Evolutionary conservation across 129 eudicot species (phyloP).

Genomic region (Cynara cardunculus): DNA sequence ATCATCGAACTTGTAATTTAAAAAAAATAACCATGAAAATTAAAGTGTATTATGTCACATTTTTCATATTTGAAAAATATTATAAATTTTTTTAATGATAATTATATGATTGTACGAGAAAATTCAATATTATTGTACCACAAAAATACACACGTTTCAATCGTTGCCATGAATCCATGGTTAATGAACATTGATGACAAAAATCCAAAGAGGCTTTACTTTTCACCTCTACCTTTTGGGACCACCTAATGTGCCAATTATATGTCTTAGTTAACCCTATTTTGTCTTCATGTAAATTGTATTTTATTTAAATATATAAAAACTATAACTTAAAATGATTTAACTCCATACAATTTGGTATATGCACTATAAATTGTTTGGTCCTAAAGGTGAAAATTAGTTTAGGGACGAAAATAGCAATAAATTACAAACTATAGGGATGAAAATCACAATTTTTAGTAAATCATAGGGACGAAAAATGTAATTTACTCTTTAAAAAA

Average conservation of each 20-base stretch:
- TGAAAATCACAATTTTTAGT: too few species aligned
- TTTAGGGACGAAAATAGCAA: too few species aligned
- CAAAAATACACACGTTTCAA: background rate
- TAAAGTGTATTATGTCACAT: background rate
- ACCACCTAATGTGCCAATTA: constrained; percentile 6
- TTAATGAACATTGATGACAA: background rate
- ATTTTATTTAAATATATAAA: too few species aligned
- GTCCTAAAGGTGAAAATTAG: too few species aligned
- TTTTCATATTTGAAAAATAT: background rate
- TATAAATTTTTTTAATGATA: background rate
- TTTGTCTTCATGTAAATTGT: background rate
- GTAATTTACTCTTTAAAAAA: too few species aligned
- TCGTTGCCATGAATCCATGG: background rate
- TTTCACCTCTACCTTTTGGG: constrained; percentile 6
- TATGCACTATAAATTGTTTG: too few species aligned
- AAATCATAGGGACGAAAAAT: too few species aligned
- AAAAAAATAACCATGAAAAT: background rate
- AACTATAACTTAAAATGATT: background rate
- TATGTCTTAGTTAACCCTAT: background rate
- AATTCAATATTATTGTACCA: too few species aligned
- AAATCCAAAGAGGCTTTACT: background rate
- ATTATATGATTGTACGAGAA: background rate
- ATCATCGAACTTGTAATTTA: too few species aligned
- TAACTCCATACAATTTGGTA: too few species aligned
- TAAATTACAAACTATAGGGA: too few species aligned